A percentile compares a stretch with the other conserved stretches of the same genome.
phyloP scores from a whole-genome alignment of 306 rosid species.

The Biancaea sappan region DNA sequence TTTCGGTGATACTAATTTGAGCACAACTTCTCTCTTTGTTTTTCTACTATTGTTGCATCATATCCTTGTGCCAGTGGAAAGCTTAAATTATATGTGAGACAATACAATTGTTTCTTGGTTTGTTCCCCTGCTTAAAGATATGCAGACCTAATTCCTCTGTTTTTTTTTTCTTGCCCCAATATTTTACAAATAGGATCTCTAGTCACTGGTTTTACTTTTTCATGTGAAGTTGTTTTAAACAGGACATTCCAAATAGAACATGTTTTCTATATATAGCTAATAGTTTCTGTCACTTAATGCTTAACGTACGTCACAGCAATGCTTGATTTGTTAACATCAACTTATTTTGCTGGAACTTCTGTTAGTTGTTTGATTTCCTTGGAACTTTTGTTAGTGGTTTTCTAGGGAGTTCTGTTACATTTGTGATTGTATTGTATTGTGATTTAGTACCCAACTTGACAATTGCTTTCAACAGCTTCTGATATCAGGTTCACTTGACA shows the following conservation, averaged over 20 bases:
- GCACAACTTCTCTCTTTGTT: background rate
- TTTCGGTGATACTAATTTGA: background rate
- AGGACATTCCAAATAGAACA: background rate
- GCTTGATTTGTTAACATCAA: conserved; percentile 17
- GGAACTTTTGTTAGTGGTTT: conserved; percentile 8
- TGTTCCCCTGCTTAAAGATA: background rate
- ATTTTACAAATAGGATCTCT: background rate
- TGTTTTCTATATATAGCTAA: conserved; percentile 9
- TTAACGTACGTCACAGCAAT: no score
- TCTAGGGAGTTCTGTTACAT: conserved; percentile 1
- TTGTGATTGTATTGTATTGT: background rate
- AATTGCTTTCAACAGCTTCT: conserved; percentile 67
- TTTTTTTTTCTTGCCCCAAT: background rate
- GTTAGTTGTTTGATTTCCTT: background rate
- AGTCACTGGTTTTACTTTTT: background rate
- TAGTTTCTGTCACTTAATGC: no score
- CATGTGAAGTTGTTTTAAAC: conserved; percentile 10
- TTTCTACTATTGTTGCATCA: conserved; percentile 3
- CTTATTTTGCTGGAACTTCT: conserved; percentile 15
- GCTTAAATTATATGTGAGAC: background rate
- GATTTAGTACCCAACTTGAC: conserved; percentile 34
- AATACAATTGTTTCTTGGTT: background rate
- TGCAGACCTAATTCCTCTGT: background rate
- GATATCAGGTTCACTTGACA: conserved; percentile 95
- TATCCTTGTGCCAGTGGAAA: background rate